Evolutionary conservation across 2,329 filamentous ascomycete genomes (phyloP), one percentile per base, ranked within the genome.

Genomic region (Fusarium kyushuense): DNA sequence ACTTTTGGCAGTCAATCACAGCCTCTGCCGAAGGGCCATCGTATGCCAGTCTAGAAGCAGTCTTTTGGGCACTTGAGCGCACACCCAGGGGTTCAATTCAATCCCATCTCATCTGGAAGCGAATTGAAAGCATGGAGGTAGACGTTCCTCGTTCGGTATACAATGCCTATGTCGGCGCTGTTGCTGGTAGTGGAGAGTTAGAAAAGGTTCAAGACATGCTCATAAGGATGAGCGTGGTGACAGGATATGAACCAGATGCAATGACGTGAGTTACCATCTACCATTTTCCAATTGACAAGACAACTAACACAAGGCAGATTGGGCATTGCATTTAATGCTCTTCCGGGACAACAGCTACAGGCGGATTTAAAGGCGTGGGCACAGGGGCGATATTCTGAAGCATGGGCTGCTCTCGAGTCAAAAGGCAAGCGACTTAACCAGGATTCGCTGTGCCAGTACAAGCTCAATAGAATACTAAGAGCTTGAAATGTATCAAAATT

Each of bases 1-100:
- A 90, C 48, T 93, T 93, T 75, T 98, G 94, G 93, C 84, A 89
- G 55, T 89, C 96, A 47, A 94, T 99, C 58, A 89, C 90, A n/a
- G 86, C 88, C 57, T 93, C 90, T 0, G 84, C 85, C n/a, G 94
- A 98, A 78, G 96, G 96, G 0, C 96, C 96, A 0, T 91, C 90
- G 2, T 93, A 96, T 72, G 87, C 88, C 63, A 94, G 90, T 64
- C 85, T 99, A 36, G 88, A 90, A 45, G 90, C 96, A 33, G 90
- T 94, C 4, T 93, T 99, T 71, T 89, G 90, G 70, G 87, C 90
- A 2, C 95, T 94, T 76, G 90, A 96, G 76, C 82, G 82, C 63
- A 83, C 82, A 62, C 84, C 86, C 2, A 83, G 83, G 74, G 82
- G 90, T 69, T 83, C 90, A 78, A 82, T 80, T 21, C 84, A 84